Evolutionary conservation across 139 green algal species (phyloP).

Genomic region (Chlamydomonas eustigma): DNA sequence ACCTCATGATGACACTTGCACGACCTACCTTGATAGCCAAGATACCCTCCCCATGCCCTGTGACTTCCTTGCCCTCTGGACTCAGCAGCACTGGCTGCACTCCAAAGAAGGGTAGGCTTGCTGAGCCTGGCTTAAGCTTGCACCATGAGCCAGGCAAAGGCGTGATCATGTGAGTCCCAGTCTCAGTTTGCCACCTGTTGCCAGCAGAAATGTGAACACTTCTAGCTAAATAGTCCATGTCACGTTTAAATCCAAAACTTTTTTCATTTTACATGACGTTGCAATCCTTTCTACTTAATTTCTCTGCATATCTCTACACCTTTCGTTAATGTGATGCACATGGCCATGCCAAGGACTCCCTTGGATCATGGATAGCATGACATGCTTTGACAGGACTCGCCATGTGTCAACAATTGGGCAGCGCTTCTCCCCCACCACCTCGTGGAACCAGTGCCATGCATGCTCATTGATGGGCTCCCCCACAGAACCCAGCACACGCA

Average conservation of each 20-base stretch:
- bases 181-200: conserved; percentile 82
- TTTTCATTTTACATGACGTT: too few relatives aligned
- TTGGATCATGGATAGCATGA: too few relatives aligned
- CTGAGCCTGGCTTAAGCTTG: conserved; percentile 67
- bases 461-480: conserved; percentile 96
- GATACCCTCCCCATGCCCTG: conserved; percentile 54
- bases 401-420: conserved; percentile 94
- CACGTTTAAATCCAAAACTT: too few relatives aligned
- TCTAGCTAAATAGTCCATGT: too few relatives aligned
- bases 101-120: conserved; percentile 91
- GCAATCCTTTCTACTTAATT: too few relatives aligned
- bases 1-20: too few relatives aligned
- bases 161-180: conserved; percentile 79
- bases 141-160: neutral
- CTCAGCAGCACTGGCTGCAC: conserved; percentile 83
- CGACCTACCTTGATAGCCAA: conserved; percentile 50
- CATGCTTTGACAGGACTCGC: too few relatives aligned
- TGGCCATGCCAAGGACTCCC: too few relatives aligned
- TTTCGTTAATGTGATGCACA: too few relatives aligned
- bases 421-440: conserved; percentile 12
- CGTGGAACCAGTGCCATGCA: conserved; percentile 88
- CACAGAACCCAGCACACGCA: conserved; percentile 69
- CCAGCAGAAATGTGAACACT: neutral
- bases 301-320: too few relatives aligned
- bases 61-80: conserved; percentile 51